Percentiles rank a stretch among this genome's conserved stretches.
These are phyloP conservation scores for Urochloa ruziziensis DNA, from an alignment of 176 grass and related monocot genomes.

Conservation along the genomic window DNA sequence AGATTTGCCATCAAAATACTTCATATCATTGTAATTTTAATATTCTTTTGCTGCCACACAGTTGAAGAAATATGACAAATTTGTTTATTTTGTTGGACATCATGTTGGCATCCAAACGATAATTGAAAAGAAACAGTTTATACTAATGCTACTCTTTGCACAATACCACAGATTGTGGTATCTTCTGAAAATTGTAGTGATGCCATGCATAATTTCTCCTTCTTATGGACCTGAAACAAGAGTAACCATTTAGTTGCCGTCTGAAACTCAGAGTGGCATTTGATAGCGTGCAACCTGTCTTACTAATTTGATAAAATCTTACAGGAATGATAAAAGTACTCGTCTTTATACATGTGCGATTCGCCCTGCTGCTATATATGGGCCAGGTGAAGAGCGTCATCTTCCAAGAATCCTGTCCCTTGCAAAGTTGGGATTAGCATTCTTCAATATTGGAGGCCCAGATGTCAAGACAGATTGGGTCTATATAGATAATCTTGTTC, in stretches of 20 bases:
- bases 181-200: not conserved
- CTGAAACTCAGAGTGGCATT: constrained; percentile 11
- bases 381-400: constrained; percentile 84
- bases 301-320: constrained; percentile 21
- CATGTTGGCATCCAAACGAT: not conserved
- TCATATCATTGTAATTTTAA: not conserved
- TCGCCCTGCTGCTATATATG: constrained; percentile 91
- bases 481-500: constrained; percentile 89
- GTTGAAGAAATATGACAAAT: not conserved
- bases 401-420: constrained; percentile 90
- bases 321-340: constrained; percentile 32
- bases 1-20: not conserved
- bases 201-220: not conserved
- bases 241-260: not conserved
- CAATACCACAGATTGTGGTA: not conserved
- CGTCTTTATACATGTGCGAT: constrained; percentile 87
- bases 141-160: not conserved
- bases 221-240: not conserved
- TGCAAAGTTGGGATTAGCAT: constrained; percentile 76
- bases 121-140: not conserved
- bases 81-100: not conserved
- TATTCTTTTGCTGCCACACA: not conserved
- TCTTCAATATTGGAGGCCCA: constrained; percentile 71
- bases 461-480: constrained; percentile 93
- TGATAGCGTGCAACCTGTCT: not conserved